A percentile compares a stretch with the other conserved stretches of the same genome.
Conservation (phyloP, 2,329 filamentous ascomycete genomes). For the Epichloe hybrida region DNA sequence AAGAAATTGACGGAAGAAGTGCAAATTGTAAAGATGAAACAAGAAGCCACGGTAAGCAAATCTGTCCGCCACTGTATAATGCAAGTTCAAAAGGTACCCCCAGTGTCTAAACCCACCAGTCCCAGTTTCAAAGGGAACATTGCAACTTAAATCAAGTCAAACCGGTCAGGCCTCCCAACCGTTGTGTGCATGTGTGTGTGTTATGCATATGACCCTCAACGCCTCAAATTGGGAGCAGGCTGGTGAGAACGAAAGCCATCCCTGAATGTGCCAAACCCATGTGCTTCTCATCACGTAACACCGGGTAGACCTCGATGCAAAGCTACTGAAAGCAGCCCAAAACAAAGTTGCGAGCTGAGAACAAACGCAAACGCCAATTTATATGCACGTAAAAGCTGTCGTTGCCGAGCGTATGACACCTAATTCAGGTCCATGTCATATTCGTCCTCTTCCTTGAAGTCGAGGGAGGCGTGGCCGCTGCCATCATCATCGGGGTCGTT, state of each 20-base stretch:
- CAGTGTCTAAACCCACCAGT: background rate
- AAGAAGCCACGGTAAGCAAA: background rate
- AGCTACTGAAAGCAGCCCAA: background rate
- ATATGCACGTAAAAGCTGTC: conserved; percentile 8
- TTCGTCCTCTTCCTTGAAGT: conserved; percentile 92
- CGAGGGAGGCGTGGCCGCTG: conserved; percentile 51
- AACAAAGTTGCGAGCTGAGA: background rate
- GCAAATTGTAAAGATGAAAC: background rate
- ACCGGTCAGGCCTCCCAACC: background rate
- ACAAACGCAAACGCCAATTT: conserved; percentile 10
- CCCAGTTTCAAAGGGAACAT: background rate
- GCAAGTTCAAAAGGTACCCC: background rate
- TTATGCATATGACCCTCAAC: conserved; percentile 5
- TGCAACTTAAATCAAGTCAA: background rate
- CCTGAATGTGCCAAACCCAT: background rate
- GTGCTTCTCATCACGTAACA: background rate
- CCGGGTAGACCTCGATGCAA: background rate
- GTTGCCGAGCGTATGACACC: conserved; percentile 7
- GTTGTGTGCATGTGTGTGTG: background rate
- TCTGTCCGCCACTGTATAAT: conserved; percentile 6
- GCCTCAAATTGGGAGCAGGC: background rate
- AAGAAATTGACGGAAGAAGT: background rate
- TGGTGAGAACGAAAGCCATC: background rate
- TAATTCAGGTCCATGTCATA: conserved; percentile 64
- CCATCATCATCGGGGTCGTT: conserved; percentile 59